These are phyloP conservation scores for Nemania bipapillata DNA, from an alignment of 2,329 filamentous ascomycete genomes.

Conservation along the genomic window DNA sequence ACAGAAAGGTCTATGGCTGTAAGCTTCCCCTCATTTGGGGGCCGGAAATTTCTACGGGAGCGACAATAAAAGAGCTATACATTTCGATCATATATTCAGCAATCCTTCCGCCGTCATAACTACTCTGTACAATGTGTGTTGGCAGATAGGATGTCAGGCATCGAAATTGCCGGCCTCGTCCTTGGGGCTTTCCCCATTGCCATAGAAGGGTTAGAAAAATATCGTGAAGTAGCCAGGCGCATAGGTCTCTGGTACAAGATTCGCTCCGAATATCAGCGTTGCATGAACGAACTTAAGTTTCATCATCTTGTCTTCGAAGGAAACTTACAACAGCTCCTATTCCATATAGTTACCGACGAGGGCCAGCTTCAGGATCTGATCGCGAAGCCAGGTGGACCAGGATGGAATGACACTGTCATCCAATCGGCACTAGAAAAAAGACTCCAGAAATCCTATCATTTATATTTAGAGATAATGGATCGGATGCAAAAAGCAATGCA, in stretches of 20 bases:
- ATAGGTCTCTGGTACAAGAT: constrained; percentile 40
- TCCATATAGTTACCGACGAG: constrained; percentile 41
- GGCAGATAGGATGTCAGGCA: constrained; percentile 38
- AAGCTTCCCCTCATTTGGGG: constrained; percentile 11
- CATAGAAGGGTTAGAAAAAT: constrained; percentile 39
- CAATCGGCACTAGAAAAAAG: constrained; percentile 13
- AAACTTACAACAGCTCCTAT: constrained; percentile 41
- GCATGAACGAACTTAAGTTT: constrained; percentile 35
- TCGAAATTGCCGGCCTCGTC: constrained; percentile 42
- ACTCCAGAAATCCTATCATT: constrained; percentile 18
- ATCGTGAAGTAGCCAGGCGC: constrained; percentile 35
- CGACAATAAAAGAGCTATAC: background rate
- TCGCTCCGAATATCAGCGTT: constrained; percentile 34
- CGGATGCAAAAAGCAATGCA: constrained; percentile 22
- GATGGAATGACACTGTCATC: constrained; percentile 12
- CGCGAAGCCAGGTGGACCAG: constrained; percentile 17
- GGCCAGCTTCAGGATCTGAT: constrained; percentile 37
- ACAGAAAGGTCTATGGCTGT: background rate
- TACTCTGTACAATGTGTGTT: background rate
- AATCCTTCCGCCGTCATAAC: background rate
- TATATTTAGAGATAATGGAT: constrained; percentile 18
- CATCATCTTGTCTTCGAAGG: constrained; percentile 30
- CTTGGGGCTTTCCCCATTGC: constrained; percentile 43
- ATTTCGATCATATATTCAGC: background rate
- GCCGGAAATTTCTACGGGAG: background rate